A percentile compares a stretch with the other conserved stretches of the same genome.
Evolutionary conservation across 352 stramenopile species (phyloP).

Genomic region (Phytophthora sp.): DNA sequence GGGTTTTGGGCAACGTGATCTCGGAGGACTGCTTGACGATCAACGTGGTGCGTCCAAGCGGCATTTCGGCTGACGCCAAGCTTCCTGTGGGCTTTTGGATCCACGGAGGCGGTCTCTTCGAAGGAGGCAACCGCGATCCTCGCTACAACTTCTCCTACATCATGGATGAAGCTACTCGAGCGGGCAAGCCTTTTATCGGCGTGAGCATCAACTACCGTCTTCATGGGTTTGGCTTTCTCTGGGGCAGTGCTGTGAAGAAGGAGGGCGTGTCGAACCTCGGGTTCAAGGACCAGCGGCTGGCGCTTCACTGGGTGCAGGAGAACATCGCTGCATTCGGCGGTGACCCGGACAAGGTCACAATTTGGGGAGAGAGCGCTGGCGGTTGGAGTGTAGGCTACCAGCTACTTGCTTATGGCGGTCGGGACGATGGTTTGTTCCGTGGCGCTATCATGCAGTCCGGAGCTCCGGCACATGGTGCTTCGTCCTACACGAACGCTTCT

Average conservation of each 20-base stretch:
- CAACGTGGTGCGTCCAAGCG: conserved; percentile 35
- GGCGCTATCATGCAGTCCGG: conserved; percentile 41
- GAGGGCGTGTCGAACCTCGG: conserved; percentile 78
- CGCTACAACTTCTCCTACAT: conserved; percentile 43
- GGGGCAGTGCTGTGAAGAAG: conserved; percentile 29
- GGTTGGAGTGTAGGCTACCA: conserved; percentile 33
- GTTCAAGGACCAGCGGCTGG: conserved; percentile 81
- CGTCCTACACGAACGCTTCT: conserved; percentile 14
- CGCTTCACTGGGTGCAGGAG: conserved; percentile 50
- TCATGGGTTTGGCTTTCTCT: conserved; percentile 38
- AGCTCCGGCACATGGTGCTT: neutral
- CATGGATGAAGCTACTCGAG: conserved; percentile 19
- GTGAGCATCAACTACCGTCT: conserved; percentile 54
- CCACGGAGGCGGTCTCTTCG: conserved; percentile 25
- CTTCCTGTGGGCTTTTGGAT: conserved; percentile 37
- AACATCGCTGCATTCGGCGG: conserved; percentile 28
- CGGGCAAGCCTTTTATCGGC: conserved; percentile 35
- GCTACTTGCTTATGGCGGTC: conserved; percentile 27
- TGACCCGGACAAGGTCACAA: conserved; percentile 25
- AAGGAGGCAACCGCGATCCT: conserved; percentile 32
- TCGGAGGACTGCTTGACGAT: conserved; percentile 31
- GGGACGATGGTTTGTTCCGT: conserved; percentile 26
- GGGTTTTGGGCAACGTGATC: conserved; percentile 5
- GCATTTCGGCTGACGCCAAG: conserved; percentile 9
- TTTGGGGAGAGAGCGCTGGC: conserved; percentile 57